Base-by-base conservation (phyloP, 2,329 filamentous ascomycete genomes). In the Fusarium paranaense region DNA sequence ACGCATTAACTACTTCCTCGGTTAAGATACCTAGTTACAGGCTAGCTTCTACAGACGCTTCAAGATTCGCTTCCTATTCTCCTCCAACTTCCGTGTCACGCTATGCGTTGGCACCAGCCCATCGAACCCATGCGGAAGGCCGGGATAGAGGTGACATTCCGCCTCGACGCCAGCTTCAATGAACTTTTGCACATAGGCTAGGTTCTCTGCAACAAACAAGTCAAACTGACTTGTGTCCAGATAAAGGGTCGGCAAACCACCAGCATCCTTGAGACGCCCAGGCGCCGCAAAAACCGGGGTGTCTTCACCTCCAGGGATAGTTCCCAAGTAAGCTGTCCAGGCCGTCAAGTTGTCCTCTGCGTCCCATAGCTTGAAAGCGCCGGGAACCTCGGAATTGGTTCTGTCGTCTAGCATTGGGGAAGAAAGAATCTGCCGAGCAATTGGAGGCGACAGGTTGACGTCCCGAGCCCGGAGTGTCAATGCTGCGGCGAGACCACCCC, bases 391-490 rank as follows among this genome's bases (percentile, higher is more conserved):
- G 8, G 9, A 35, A 3, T 18, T 18, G n/a, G 45, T 71, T 38
- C 66, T 37, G n/a, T 71, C 69, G 16, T 71, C 69, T 2, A 71
- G 32, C 69, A 71, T 71, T 2, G 69, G 69, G 9, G 61, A 71
- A 7, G 40, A 18, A 7, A 71, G 58, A 38, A 71, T 63, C 14
- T 69, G 69, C 32, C 42, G 61, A 0, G 66, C 52, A 9, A 71
- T 22, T 5, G 66, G 62, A 5, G 69, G 69, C 0, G 57, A 62
- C 1, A 71, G n/a, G 3, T 57, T 45, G 22, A 20, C 9, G 38
- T 71, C 69, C 10, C 66, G 38, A 20, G 62, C 62, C 5, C 35
- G 54, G 11, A 71, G 52, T 1, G 69, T 42, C 32, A 71, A 9
- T 16, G 22, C 62, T 2, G 69, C 62, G 2, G 59, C 62, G 13